Conservation (phyloP, 2,329 filamentous ascomycete genomes). For the Fusarium sp. region DNA sequence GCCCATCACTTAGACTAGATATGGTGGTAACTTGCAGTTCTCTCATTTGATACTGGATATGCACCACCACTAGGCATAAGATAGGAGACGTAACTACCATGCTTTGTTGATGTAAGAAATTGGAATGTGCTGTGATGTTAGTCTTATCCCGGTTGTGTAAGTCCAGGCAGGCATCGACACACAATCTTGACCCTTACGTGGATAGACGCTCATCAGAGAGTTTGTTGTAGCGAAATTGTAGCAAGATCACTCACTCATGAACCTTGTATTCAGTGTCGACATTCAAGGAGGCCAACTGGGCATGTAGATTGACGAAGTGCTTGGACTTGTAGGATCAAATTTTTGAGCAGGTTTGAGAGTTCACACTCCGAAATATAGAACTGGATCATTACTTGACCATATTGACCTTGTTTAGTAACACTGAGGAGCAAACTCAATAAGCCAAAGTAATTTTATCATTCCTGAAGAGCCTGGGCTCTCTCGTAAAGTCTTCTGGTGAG, state of each 20-base stretch:
- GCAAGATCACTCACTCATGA: not conserved
- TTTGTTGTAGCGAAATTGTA: not conserved
- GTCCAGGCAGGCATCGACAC: not conserved
- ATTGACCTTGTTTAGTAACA: not conserved
- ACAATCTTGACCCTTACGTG: not conserved
- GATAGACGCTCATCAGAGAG: not conserved
- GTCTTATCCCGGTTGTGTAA: not conserved
- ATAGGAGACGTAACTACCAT: not conserved
- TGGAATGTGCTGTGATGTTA: not conserved
- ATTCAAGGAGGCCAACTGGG: not conserved
- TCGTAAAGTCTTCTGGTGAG: not conserved
- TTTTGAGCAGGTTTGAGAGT: not conserved
- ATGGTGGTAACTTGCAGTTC: not conserved
- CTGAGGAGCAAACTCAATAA: not conserved
- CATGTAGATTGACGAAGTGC: not conserved
- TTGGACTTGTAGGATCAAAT: not conserved
- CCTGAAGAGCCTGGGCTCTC: not conserved
- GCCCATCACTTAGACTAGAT: not conserved
- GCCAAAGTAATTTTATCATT: not conserved
- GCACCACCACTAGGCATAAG: not conserved
- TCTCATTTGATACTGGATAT: not conserved
- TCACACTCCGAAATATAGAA: not conserved
- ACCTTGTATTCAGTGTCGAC: not conserved
- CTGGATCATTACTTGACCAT: too few species aligned
- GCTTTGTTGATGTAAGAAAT: not conserved